A percentile compares a stretch with the other conserved stretches of the same genome.
Evolutionary conservation across 768 basidiomycete genomes (phyloP).

Genomic region (Termitomyces sp.): DNA sequence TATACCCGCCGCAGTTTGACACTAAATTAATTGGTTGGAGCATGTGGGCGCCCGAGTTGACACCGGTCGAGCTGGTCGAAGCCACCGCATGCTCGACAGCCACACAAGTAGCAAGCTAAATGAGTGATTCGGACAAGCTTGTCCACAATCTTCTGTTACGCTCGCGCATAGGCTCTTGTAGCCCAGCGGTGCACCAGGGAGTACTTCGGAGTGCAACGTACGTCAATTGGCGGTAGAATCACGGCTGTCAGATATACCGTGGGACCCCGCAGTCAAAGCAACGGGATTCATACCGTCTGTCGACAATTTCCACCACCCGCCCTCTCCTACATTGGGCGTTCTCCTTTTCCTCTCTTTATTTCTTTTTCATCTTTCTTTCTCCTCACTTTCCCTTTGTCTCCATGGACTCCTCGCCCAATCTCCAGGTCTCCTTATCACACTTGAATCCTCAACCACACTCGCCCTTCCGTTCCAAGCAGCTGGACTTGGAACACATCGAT

Average conservation of each 20-base stretch:
- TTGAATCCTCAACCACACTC: slow-evolving; percentile 22
- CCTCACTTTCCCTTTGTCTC: slow-evolving; percentile 20
- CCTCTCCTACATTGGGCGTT: slow-evolving; percentile 12
- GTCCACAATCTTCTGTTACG: slow-evolving; percentile 6
- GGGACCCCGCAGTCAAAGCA: slow-evolving; percentile 7
- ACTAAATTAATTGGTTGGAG: not conserved
- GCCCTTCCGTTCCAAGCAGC: slow-evolving; percentile 28
- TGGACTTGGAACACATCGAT: slow-evolving; percentile 12
- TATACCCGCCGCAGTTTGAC: not conserved
- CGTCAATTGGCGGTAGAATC: slow-evolving; percentile 9
- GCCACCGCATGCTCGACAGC: not conserved
- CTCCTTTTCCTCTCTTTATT: slow-evolving; percentile 11
- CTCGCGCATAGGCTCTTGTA: slow-evolving; percentile 2
- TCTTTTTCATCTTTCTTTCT: slow-evolving; percentile 9
- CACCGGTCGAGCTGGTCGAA: not conserved
- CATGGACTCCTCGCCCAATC: slow-evolving; percentile 20
- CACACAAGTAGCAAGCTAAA: not conserved
- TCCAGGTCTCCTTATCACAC: slow-evolving; percentile 24
- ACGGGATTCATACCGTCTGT: not conserved
- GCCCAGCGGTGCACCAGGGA: not conserved
- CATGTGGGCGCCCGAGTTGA: not conserved
- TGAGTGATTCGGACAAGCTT: not conserved
- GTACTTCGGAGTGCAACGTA: slow-evolving; percentile 7
- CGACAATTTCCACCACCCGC: slow-evolving; percentile 4
- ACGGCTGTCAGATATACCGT: slow-evolving; percentile 10